Conservation (phyloP, 257 asterid genomes). For the Eustoma russellianum region DNA sequence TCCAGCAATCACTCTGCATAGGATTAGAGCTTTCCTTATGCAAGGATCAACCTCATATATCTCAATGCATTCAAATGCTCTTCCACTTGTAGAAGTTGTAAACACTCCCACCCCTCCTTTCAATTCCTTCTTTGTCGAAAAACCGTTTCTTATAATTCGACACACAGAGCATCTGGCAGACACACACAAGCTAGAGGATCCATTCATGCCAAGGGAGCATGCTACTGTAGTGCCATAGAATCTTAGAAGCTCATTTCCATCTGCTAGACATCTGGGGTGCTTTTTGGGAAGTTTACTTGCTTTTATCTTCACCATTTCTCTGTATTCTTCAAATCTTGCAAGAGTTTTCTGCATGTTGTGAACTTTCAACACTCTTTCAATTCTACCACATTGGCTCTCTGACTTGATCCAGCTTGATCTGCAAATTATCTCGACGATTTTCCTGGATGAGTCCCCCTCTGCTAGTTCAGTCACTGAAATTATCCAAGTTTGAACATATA, state of each 20-base stretch:
- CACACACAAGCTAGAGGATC: constrained; percentile 55
- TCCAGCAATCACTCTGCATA: constrained; percentile 90
- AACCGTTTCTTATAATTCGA: constrained; percentile 56
- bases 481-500: neutral
- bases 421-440: constrained; percentile 84
- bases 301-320: constrained; percentile 61
- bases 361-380: constrained; percentile 62
- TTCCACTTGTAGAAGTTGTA: constrained; percentile 75
- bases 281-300: constrained; percentile 73
- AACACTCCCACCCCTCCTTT: constrained; percentile 65
- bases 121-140: constrained; percentile 47
- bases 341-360: constrained; percentile 68
- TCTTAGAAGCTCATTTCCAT: constrained; percentile 77
- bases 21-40: constrained; percentile 55
- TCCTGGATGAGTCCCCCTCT: constrained; percentile 88
- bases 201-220: constrained; percentile 68
- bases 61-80: constrained; percentile 64
- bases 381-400: constrained; percentile 45
- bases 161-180: constrained; percentile 73
- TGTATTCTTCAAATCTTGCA: constrained; percentile 63
- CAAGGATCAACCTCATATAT: constrained; percentile 19
- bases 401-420: constrained; percentile 62
- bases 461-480: constrained; percentile 64
- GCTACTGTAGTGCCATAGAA: constrained; percentile 63
- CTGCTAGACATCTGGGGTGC: constrained; percentile 88